phyloP scores from a whole-genome alignment of 2,329 filamentous ascomycete species.

The Alternaria brassicicola region DNA sequence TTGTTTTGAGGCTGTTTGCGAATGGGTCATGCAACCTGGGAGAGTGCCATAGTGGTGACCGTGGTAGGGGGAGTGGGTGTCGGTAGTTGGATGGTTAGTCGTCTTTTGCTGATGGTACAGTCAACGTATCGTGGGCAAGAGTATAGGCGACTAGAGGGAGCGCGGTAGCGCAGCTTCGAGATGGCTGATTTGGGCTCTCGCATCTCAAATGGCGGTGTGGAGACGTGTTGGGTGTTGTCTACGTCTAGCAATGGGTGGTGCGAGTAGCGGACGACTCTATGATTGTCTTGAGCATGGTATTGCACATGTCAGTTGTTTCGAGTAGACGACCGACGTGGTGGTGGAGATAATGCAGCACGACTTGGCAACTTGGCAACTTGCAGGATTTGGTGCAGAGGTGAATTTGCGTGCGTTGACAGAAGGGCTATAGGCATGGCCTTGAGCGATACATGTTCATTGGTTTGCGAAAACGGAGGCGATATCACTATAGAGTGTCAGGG shows the following conservation, averaged over 20 bases:
- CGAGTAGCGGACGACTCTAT: slow-evolving; percentile 12
- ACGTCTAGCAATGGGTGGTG: neutral
- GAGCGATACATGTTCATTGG: neutral
- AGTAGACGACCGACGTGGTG: neutral
- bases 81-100: neutral
- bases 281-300: slow-evolving; percentile 6
- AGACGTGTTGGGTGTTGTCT: slow-evolving; percentile 21
- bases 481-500: neutral
- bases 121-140: neutral
- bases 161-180: slow-evolving; percentile 8
- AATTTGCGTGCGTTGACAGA: neutral
- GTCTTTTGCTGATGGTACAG: neutral
- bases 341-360: neutral
- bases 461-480: neutral
- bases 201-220: slow-evolving; percentile 24
- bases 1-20: neutral
- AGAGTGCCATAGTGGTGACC: neutral
- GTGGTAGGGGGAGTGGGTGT: too few species aligned
- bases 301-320: slow-evolving; percentile 20
- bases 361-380: neutral
- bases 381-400: neutral
- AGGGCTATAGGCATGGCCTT: neutral
- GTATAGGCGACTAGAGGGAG: neutral
- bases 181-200: slow-evolving; percentile 1
- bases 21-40: neutral